A percentile compares a stretch with the other conserved stretches of the same genome.
phyloP scores from a whole-genome alignment of 2,329 filamentous ascomycete genomes.

The Botrytis fabae region DNA sequence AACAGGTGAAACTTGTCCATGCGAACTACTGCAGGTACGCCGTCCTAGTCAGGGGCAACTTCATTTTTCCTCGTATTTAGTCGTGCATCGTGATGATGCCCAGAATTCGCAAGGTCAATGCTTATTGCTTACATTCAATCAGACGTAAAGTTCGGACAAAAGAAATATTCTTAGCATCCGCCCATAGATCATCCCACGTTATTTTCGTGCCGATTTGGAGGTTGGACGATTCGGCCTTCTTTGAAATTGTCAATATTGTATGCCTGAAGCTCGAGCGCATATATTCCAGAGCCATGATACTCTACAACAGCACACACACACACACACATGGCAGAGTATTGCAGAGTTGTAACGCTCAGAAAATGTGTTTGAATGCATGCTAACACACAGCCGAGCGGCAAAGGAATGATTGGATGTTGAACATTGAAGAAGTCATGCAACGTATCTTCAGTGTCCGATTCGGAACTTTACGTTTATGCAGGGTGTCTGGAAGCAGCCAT shows the following conservation, averaged over 20 bases:
- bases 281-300: background rate
- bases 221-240: background rate
- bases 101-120: slow-evolving; percentile 17
- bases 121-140: slow-evolving; percentile 15
- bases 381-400: slow-evolving; percentile 16
- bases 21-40: slow-evolving; percentile 23
- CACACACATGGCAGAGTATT: background rate
- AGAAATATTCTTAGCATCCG: background rate
- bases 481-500: background rate
- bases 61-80: slow-evolving; percentile 10
- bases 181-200: background rate
- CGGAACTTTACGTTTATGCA: slow-evolving; percentile 10
- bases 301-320: background rate
- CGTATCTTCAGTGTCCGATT: background rate
- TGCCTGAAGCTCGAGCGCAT: background rate
- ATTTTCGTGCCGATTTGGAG: background rate
- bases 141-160: slow-evolving; percentile 4
- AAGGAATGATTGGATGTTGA: slow-evolving; percentile 9
- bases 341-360: background rate
- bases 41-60: slow-evolving; percentile 17
- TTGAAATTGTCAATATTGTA: slow-evolving; percentile 4
- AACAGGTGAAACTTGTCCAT: slow-evolving; percentile 18
- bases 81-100: slow-evolving; percentile 10
- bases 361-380: background rate
- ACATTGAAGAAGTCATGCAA: slow-evolving; percentile 1